Conservation (phyloP, 2,329 filamentous ascomycete species). For the Penicillium concentricum region DNA sequence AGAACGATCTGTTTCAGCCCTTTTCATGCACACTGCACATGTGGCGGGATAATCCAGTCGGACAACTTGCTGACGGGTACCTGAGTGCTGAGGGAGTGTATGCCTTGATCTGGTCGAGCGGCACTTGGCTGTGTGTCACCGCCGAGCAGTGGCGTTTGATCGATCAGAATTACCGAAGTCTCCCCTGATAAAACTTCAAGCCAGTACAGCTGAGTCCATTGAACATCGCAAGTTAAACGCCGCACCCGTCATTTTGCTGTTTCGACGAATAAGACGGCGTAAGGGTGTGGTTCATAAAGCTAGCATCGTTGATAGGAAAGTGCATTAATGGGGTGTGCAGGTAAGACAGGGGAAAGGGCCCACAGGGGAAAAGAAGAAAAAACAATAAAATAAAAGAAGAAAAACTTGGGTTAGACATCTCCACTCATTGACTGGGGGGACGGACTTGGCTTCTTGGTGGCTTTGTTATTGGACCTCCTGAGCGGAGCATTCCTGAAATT, state of each 20-base stretch:
- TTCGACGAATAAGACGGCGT: neutral
- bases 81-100: neutral
- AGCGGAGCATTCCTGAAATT: neutral
- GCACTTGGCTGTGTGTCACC: constrained; percentile 4
- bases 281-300: neutral
- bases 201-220: neutral
- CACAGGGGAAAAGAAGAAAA: neutral
- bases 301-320: neutral
- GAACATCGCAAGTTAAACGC: neutral
- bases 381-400: neutral
- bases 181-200: neutral
- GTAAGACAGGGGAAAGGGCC: constrained; percentile 5
- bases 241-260: neutral
- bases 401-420: neutral
- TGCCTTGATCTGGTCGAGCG: neutral
- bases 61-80: neutral
- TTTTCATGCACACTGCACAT: neutral
- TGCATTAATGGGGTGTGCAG: neutral
- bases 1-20: neutral
- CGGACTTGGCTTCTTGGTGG: neutral
- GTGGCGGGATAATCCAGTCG: neutral
- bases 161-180: constrained; percentile 1
- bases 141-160: constrained; percentile 4
- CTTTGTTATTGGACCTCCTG: neutral
- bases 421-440: neutral